A percentile compares a stretch with the other conserved stretches of the same genome.
These are phyloP conservation scores for Nothophaeocryptopus gaeumannii DNA, from an alignment of 2,329 filamentous ascomycete species.

Conservation along the genomic window DNA sequence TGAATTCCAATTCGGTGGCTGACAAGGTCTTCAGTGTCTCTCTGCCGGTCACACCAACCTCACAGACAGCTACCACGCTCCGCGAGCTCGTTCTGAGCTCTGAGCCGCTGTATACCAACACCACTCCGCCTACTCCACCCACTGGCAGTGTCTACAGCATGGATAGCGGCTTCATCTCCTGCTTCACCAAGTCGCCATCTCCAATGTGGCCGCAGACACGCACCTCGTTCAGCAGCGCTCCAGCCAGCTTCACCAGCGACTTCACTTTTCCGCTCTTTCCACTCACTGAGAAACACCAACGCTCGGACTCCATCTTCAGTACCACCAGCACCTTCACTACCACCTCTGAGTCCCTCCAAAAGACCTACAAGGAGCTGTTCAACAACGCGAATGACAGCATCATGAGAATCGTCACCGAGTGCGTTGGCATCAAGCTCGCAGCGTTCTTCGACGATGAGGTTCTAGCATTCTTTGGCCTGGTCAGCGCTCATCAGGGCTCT, in stretches of 20 bases:
- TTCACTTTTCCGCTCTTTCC: neutral
- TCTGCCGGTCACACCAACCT: neutral
- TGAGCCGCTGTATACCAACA: slow-evolving; percentile 2
- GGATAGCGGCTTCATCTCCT: too few species aligned
- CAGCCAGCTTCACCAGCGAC: neutral
- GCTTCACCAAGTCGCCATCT: too few species aligned
- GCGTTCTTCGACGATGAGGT: neutral
- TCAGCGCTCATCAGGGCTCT: slow-evolving; percentile 6
- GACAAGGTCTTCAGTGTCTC: neutral
- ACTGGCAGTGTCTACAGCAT: too few species aligned
- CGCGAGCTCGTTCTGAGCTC: slow-evolving; percentile 6
- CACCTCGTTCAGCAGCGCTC: neutral
- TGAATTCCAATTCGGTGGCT: neutral
- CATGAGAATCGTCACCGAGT: neutral
- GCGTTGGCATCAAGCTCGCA: neutral
- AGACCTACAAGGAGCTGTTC: slow-evolving; percentile 9
- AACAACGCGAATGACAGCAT: slow-evolving; percentile 8
- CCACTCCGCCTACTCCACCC: neutral
- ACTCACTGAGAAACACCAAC: neutral
- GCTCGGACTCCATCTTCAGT: neutral
- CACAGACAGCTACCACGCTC: neutral
- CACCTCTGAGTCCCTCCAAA: slow-evolving; percentile 2
- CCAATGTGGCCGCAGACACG: too few species aligned
- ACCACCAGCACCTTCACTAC: neutral
- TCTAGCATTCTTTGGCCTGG: slow-evolving; percentile 4